phyloP scores from a whole-genome alignment of 805 yeast genomes.

The Wickerhamomyces hampshirensis region DNA sequence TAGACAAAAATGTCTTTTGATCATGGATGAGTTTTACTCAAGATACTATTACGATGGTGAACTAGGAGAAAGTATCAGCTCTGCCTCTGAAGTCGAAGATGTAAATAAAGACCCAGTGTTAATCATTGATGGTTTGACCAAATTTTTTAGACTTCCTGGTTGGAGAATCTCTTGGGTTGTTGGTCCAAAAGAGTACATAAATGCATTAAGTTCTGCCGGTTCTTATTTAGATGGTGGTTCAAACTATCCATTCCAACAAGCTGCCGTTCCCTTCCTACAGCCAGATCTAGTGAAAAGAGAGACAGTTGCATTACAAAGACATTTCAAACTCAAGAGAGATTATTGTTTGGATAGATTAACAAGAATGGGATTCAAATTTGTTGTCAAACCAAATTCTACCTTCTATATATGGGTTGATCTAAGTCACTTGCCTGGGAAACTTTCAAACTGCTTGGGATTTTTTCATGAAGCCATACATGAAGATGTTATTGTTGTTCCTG shows the following conservation, averaged over 20 bases:
- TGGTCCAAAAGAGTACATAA: conserved; percentile 57
- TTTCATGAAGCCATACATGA: conserved; percentile 61
- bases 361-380: conserved; percentile 50
- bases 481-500: conserved; percentile 56
- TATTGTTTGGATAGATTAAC: conserved; percentile 44
- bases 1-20: conserved; percentile 45
- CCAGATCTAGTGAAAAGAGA: conserved; percentile 47
- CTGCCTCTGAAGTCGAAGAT: conserved; percentile 48
- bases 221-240: conserved; percentile 59
- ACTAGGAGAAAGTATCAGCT: conserved; percentile 45
- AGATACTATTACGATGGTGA: conserved; percentile 54
- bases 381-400: conserved; percentile 50
- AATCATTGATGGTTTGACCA: conserved; percentile 55
- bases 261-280: conserved; percentile 49
- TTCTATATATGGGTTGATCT: conserved; percentile 58
- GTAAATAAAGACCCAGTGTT: conserved; percentile 56
- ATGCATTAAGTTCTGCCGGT: conserved; percentile 52
- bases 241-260: conserved; percentile 57
- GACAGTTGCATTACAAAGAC: conserved; percentile 53
- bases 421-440: conserved; percentile 49
- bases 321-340: conserved; percentile 53
- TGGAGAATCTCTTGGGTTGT: conserved; percentile 63
- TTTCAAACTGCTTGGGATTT: conserved; percentile 54
- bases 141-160: conserved; percentile 58
- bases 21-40: conserved; percentile 61